Evolutionary conservation across 331 rosid genomes (phyloP).

Genomic region (Stylosanthes scabra): DNA sequence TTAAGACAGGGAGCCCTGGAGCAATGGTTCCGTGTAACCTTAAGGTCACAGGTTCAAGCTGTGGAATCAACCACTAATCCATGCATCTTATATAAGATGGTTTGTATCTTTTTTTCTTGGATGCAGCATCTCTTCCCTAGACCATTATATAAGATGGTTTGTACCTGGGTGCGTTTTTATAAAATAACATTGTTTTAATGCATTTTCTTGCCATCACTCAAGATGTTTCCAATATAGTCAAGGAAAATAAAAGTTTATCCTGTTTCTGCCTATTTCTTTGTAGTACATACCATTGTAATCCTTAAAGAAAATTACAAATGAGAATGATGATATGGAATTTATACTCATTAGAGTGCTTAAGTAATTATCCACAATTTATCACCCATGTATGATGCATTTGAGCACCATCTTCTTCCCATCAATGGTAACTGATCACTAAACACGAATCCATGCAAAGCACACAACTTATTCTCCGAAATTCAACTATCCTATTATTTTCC

Average conservation of each 20-base stretch:
- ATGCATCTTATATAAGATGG: too few relatives aligned
- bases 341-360: neutral
- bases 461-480: constrained; percentile 5
- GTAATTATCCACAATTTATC: constrained; percentile 10
- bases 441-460: neutral
- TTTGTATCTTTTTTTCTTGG: too few relatives aligned
- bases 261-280: neutral
- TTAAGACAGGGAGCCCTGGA: too few relatives aligned
- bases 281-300: constrained; percentile 3
- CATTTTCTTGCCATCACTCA: constrained; percentile 11
- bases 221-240: constrained; percentile 24
- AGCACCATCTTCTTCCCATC: constrained; percentile 10
- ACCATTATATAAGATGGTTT: too few relatives aligned
- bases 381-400: constrained; percentile 2
- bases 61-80: too few relatives aligned
- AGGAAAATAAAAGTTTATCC: constrained; percentile 1
- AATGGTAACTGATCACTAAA: neutral
- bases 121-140: too few relatives aligned
- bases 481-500: constrained; percentile 15
- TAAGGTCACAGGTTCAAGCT: too few relatives aligned
- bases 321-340: neutral
- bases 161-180: too few relatives aligned
- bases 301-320: neutral
- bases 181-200: constrained; percentile 1
- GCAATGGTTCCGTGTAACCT: too few relatives aligned